Percentiles rank a stretch among this genome's conserved stretches.
These are phyloP conservation scores for Xanthoconium separans DNA, from an alignment of 1,284 basidiomycete species.

Conservation along the genomic window DNA sequence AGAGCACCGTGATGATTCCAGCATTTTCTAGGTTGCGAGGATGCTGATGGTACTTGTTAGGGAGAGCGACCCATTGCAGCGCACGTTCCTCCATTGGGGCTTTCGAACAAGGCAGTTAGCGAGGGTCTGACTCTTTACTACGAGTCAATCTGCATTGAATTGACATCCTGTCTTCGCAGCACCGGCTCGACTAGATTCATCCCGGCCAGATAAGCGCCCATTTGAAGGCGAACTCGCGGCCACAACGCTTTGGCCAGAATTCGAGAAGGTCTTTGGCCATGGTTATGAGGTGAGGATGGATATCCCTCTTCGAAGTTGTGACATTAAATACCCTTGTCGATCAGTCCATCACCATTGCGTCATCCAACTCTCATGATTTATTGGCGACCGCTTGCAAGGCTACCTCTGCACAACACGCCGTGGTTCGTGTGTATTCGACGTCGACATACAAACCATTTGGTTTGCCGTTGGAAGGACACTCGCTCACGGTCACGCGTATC, in stretches of 20 bases:
- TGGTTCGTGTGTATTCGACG: constrained; percentile 82
- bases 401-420: constrained; percentile 84
- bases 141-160: not conserved
- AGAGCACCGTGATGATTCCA: constrained; percentile 40
- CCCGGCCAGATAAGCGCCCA: constrained; percentile 50
- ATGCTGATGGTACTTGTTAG: constrained; percentile 18
- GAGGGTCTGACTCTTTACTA: constrained; percentile 43
- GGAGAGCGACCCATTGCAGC: constrained; percentile 53
- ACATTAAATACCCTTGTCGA: constrained; percentile 6
- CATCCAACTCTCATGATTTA: constrained; percentile 66
- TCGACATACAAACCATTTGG: constrained; percentile 70
- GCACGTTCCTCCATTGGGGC: constrained; percentile 72
- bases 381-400: constrained; percentile 95
- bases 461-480: constrained; percentile 77
- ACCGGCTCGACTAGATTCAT: constrained; percentile 11
- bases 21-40: not conserved
- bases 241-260: constrained; percentile 93
- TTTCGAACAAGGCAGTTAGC: constrained; percentile 68
- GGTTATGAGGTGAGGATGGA: constrained; percentile 79
- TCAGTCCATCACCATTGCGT: constrained; percentile 75
- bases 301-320: constrained; percentile 1
- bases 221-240: constrained; percentile 84
- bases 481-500: constrained; percentile 87
- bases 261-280: constrained; percentile 97
- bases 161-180: constrained; percentile 15